These are phyloP conservation scores for Castanea mollissima DNA, from an alignment of 306 rosid genomes.

Conservation along the genomic window DNA sequence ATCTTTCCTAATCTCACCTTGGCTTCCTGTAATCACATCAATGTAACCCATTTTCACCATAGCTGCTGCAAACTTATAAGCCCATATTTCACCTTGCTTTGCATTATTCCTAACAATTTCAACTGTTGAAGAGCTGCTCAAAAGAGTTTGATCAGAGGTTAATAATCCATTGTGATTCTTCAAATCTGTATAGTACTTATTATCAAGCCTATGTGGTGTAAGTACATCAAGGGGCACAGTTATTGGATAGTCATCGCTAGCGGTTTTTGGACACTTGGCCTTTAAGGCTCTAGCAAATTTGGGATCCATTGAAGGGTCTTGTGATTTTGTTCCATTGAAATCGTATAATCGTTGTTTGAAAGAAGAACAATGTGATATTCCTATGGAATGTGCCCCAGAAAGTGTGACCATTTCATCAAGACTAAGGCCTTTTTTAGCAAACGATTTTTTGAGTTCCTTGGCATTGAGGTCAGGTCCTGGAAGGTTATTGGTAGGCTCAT, in stretches of 20 bases:
- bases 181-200: conserved; percentile 2
- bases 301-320: neutral
- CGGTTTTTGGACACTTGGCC: conserved; percentile 1
- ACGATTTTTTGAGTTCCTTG: neutral
- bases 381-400: conserved; percentile 15
- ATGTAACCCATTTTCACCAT: conserved; percentile 20
- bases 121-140: neutral
- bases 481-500: neutral
- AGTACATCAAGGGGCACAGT: conserved; percentile 12
- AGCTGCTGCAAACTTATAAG: conserved; percentile 7
- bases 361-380: neutral
- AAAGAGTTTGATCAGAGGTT: conserved; percentile 14
- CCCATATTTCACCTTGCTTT: neutral
- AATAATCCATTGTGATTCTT: conserved; percentile 1
- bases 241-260: neutral
- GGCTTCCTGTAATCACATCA: conserved; percentile 4
- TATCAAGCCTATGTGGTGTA: neutral
- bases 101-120: neutral
- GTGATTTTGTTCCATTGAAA: neutral
- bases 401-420: conserved; percentile 18
- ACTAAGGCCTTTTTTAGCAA: neutral
- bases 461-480: neutral
- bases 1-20: conserved; percentile 9
- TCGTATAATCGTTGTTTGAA: neutral
- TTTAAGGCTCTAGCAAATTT: no score